Base-by-base conservation (phyloP, 768 basidiomycete genomes). In the Cystofilobasidium bisporidii region DNA sequence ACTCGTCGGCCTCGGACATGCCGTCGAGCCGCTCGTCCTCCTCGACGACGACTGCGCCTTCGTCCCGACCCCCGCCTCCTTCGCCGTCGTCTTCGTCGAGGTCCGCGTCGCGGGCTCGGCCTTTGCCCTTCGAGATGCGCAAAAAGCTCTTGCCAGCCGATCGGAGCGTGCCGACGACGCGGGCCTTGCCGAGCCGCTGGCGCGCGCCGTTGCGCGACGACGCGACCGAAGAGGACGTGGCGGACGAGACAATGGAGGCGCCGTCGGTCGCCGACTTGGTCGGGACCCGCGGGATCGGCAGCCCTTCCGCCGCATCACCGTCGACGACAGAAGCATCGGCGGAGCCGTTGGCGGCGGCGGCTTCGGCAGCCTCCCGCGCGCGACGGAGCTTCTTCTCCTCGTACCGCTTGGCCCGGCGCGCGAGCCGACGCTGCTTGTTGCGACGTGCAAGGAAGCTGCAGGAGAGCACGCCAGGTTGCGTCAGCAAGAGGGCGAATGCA, bases 301-400 rank as follows among this genome's bases (percentile, higher is more conserved):
- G 45, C n/a, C n/a, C n/a, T n/a, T n/a, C n/a, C n/a, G n/a, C n/a
- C n/a, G n/a, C n/a, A 18, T 6, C 45, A 6, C 45, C 45, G n/a
- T 18, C n/a, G 45, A 36, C 45, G n/a, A n/a, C n/a, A n/a, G n/a
- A n/a, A n/a, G n/a, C n/a, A n/a, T n/a, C n/a, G 47, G 10, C 47
- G 47, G 22, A 3, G 47, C 47, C 47, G 47, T n/a, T 14, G n/a
- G 47, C 47, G 5, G 11, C n/a, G 6, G 53, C 53, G 10, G 53
- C 53, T 15, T 56, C 53, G 53, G 30, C 53, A 5, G 53, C 53
- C 30, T 56, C 28, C 5, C 30, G 26, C 53, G 53, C 53, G 26
- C 53, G 53, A 10, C 53, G 53, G 28, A 30, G 53, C 53, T 56
- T 56, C 53, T 56, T 56, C 53, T 56, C 53, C 30, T 56, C 53